Evolutionary conservation across 306 rosid species (phyloP), one percentile per base, ranked within the genome.

Genomic region (Malus asiatica): DNA sequence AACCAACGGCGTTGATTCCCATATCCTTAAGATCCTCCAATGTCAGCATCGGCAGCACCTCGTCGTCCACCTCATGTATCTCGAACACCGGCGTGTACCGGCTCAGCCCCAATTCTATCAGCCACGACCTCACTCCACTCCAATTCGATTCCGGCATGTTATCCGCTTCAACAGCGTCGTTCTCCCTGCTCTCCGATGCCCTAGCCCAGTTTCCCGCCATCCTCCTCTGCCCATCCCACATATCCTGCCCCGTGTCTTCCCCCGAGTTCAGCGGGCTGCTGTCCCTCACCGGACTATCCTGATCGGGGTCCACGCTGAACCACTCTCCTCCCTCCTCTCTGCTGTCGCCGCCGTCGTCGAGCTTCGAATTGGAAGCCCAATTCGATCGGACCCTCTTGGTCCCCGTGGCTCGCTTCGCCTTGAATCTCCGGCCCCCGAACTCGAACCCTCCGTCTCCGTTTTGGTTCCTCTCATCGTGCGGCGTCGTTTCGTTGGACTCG

Each of bases 11-110:
- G 66, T 76, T 90, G 20, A 90, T 88, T 18, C 96, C 91, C 93
- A 90, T 90, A 74, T 90, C 96, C 66, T 90, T 90, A 35, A 90
- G 93, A 80, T 90, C 96, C 79, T 90, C 96, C 80, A 90, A 83
- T 1, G 93, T 88, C 81, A 90, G 82, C 93, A 90, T 59, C 1
- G 93, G 96, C 83, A 90, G 86, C 53, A 90, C 84, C 19, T 90
- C 91, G 35, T 88, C 96, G 76, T 88, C 96, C 30, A 88, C 93
- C 73, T 90, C 96, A 18, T 90, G 96, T 15, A 90, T 90, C 81
- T 90, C 93, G 69, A 90, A 90, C 78, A 90, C 80, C 19, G 96
- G 91, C 58, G 87, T 82, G 72, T 90, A 90, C 81, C 89, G 72
- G 74, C 96, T 87, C 76, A 90, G 38, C 66, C 96, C 93, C 77